Evolutionary conservation across 75 land plant genomes (phyloP), one percentile per base, ranked within the genome.

Genomic region (Isoetes taiwanensis): DNA sequence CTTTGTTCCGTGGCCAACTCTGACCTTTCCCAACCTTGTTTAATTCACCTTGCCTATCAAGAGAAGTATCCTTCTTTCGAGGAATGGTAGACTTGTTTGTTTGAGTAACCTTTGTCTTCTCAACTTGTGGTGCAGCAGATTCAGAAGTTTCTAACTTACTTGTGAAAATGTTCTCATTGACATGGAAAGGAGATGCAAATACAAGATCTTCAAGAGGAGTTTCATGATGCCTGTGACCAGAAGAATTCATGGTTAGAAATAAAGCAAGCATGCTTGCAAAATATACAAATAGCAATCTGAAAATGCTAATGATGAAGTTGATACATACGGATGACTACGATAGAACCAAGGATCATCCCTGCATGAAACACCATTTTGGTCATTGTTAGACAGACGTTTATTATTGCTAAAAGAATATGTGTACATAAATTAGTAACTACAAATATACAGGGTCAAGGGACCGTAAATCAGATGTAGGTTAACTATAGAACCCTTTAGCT

Each of bases 271-370:
- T n/a, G n/a, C n/a, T n/a, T n/a, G n/a, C n/a, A 46, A 46, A 19
- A 3, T 46, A 3, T 23, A 6, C 50, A 19, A 8, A 6, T 6
- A 46, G n/a, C 16, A 46, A 46, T 37, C 6, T 23, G 25, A 19
- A 46, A 4, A 46, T 6, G 50, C 23, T 19, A 46, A 46, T 4
- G 14, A 9, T 9, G 9, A 37, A 9, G 9, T 37, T 9, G 39
- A 46, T 6, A 46, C 50, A 19, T 46, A 46, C 50, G 50, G 50
- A 46, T 46, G 50, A 46, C 23, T 16, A 6, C 23, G 50, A 23
- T 46, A 46, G 16, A 46, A 46, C 50, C 50, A 46, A 6, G 50
- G 50, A 46, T 46, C 50, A 19, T 46, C 50, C 16, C 50, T 46
- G 50, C 50, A 46, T 9, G 11, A n/a, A n/a, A n/a, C n/a, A n/a